A percentile compares a stretch with the other conserved stretches of the same genome.
Evolutionary conservation across 23 red algal species (phyloP).

Genomic region (Gracilaria gracilis): DNA sequence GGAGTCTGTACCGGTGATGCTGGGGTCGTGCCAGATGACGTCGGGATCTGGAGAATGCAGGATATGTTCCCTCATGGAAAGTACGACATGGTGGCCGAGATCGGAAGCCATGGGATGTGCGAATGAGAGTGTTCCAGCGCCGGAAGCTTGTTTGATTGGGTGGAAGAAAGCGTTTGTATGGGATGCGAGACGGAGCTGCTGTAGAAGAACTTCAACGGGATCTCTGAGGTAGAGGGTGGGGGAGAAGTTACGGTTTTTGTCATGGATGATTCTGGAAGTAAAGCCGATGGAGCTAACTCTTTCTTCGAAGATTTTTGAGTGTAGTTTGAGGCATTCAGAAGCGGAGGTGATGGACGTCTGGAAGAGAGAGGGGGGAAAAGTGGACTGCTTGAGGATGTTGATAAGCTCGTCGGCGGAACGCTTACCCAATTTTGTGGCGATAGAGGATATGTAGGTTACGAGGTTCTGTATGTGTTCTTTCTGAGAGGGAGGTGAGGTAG

Average conservation of each 20-base stretch:
- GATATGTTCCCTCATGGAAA: background rate
- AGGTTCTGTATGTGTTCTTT: background rate
- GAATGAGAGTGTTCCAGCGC: background rate
- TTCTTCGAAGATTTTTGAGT: background rate
- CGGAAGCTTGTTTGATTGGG: background rate
- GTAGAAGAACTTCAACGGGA: background rate
- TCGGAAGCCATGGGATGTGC: background rate
- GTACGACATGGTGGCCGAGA: background rate
- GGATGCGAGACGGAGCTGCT: background rate
- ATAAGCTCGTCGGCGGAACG: conserved; percentile 17
- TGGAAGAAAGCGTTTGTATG: conserved; percentile 12
- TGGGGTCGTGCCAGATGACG: background rate
- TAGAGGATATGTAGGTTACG: background rate
- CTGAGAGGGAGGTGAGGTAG: background rate
- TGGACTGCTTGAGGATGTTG: background rate
- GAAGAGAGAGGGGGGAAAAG: background rate
- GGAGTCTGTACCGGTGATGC: background rate
- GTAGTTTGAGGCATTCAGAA: background rate
- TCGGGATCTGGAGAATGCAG: background rate
- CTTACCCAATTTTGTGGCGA: background rate
- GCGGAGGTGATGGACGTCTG: background rate
- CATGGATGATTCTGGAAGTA: background rate
- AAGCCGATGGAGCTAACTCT: background rate
- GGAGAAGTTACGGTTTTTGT: background rate
- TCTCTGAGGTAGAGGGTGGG: background rate